Evolutionary conservation across 2,329 filamentous ascomycete species (phyloP), one percentile per base, ranked within the genome.

Genomic region (Xylaria sp.): DNA sequence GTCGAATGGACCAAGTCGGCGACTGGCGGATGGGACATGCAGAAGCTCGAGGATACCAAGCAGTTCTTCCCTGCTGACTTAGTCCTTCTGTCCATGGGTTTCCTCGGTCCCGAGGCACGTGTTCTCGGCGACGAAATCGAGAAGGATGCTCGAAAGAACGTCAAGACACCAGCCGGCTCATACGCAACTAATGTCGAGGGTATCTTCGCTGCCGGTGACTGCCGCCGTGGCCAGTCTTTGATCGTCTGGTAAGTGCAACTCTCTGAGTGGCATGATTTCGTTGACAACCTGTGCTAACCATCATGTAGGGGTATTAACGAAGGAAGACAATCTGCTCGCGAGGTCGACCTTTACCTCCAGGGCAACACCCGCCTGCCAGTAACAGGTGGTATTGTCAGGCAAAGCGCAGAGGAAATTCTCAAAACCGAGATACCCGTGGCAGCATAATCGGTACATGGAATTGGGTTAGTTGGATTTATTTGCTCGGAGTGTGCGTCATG

Each of bases 31-130:
- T 98, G 94, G 94, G 94, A 97, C 79, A 97, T 98, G 93, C 97
- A 97, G 86, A 94, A 96, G 78, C 84, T 96, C 33, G 94, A 97
- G 69, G 93, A 92, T 38, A 94, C 91, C 65, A 91, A 96, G 82
- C 89, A 97, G 76, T 96, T 96, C 85, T 97, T 97, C 90, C 92
- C 92, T 38, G 94, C 94, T 28, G 94, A 98, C 74, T 87, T 98
- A 42, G 94, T 98, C 46, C 87, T 97, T 46, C 83, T 98, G 51
- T 96, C 94, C 54, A 97, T 98, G 94, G 94, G 94, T 75, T 98
- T 98, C 89, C 81, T 97, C 67, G 94, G 94, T 9, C 94, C 94
- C 6, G 94, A 98, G 80, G 92, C 92, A 70, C 90, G 92, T 68
- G 88, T 96, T 40, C 85, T 97, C 42, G 92, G 92, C 53, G 89